These are phyloP conservation scores for Aspergillus sclerotioniger DNA, from an alignment of 495 filamentous ascomycete species.

Conservation along the genomic window DNA sequence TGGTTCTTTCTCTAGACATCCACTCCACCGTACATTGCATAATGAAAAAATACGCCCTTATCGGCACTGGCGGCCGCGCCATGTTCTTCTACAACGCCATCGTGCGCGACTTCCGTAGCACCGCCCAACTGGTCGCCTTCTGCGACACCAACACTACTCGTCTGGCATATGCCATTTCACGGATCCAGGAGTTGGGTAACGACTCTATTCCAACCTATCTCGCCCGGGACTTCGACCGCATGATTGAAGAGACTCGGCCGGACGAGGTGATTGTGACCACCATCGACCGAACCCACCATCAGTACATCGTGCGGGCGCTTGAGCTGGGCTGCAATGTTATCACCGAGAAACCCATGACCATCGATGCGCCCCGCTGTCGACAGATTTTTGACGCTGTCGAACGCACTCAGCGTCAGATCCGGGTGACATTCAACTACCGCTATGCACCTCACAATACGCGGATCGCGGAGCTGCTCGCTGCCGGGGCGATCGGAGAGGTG, in stretches of 20 bases:
- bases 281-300: conserved; percentile 57
- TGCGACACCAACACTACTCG: conserved; percentile 35
- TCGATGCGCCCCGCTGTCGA: conserved; percentile 52
- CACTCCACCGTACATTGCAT: no score
- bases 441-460: conserved; percentile 38
- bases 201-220: conserved; percentile 45
- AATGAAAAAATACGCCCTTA: conserved; percentile 24
- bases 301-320: conserved; percentile 54
- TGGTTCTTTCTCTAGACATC: no score
- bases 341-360: conserved; percentile 61
- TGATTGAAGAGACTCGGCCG: conserved; percentile 51
- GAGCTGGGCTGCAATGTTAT: conserved; percentile 56
- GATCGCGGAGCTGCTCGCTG: conserved; percentile 40
- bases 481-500: conserved; percentile 51
- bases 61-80: conserved; percentile 35
- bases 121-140: conserved; percentile 48
- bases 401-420: conserved; percentile 23
- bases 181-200: conserved; percentile 21
- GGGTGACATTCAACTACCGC: conserved; percentile 37
- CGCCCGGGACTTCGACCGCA: conserved; percentile 50
- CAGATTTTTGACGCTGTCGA: conserved; percentile 39
- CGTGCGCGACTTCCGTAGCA: conserved; percentile 43
- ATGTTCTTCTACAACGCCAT: conserved; percentile 58
- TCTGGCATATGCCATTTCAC: conserved; percentile 28
- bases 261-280: conserved; percentile 59